These are phyloP conservation scores for Vachellia collinsii DNA, from an alignment of 306 rosid genomes.

Conservation along the genomic window DNA sequence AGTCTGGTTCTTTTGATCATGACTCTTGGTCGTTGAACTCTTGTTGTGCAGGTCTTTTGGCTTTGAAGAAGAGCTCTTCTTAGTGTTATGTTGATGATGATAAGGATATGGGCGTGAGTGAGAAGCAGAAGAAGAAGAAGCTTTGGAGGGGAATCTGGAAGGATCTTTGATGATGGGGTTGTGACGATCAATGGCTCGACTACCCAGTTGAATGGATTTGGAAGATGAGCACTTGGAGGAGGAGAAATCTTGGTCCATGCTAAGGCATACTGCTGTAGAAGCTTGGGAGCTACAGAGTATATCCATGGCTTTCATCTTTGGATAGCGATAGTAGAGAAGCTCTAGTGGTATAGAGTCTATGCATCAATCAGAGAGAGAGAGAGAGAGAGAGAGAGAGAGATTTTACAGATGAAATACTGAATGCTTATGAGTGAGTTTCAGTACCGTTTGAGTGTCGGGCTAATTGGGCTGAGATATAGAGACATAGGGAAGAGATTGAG, in stretches of 20 bases:
- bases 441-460: constrained; percentile 6
- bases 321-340: constrained; percentile 31
- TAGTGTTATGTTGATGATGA: constrained; percentile 38
- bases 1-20: constrained; percentile 41
- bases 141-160: constrained; percentile 49
- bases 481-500: constrained; percentile 29
- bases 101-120: constrained; percentile 28
- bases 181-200: constrained; percentile 85
- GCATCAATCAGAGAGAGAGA: constrained; percentile 31
- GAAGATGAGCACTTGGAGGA: constrained; percentile 60
- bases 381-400: neutral
- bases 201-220: constrained; percentile 69
- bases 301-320: constrained; percentile 68
- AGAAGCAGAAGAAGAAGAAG: neutral
- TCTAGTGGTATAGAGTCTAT: constrained; percentile 51
- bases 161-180: constrained; percentile 82
- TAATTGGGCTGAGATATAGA: constrained; percentile 16
- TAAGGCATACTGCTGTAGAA: constrained; percentile 77
- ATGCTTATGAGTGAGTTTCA: constrained; percentile 44
- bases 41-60: constrained; percentile 27
- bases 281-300: constrained; percentile 85
- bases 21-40: constrained; percentile 33
- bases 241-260: constrained; percentile 78
- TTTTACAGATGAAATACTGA: neutral
- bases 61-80: constrained; percentile 48